Evolutionary conservation across 1,139 yeast species (phyloP), one percentile per base, ranked within the genome.

Genomic region (Debaryomyces fabryi): DNA sequence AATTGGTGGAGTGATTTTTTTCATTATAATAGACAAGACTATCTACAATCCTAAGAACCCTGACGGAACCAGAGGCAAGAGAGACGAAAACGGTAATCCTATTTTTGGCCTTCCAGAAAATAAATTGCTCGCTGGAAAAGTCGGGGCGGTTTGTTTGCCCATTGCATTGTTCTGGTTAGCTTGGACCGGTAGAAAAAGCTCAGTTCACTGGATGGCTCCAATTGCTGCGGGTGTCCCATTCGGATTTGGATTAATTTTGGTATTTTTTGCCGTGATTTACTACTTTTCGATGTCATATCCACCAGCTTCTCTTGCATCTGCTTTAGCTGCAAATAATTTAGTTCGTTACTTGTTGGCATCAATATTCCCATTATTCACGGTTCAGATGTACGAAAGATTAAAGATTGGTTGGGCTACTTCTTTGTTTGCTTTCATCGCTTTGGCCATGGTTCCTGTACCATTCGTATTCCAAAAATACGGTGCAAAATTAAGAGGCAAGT

Each of bases 141-240:
- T 82, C 50, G 87, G 89, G 24, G 82, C 91, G 2, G 62, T 85
- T 29, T 76, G 82, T 21, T 69, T 88, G 52, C 92, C 92, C 15
- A 72, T 83, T 40, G 78, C 89, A 0, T 72, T 88, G 50, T 88
- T 88, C 67, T 88, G 95, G 95, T 74, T 87, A 51, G 96, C 86
- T 12, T 88, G 96, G 96, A 78, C 92, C 3, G 80, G 89, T 6
- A 78, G 81, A 59, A 43, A 46, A 5, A 53, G 60, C 1, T 52
- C 69, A n/a, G 81, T 87, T 27, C 95, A 88, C 65, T 89, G 95
- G 95, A 83, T 87, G 72, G 86, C 83, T 13, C 91, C 96, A 10
- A 74, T 85, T 39, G 81, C 87, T 29, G 83, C 93, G 0, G 91
- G 90, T 54, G 76, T 83, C 35, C 86, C 91, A 35, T 87, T 87